A percentile compares a stretch with the other conserved stretches of the same genome.
phyloP scores from a whole-genome alignment of 495 filamentous ascomycete species.

The Hypoxylon intermedium region DNA sequence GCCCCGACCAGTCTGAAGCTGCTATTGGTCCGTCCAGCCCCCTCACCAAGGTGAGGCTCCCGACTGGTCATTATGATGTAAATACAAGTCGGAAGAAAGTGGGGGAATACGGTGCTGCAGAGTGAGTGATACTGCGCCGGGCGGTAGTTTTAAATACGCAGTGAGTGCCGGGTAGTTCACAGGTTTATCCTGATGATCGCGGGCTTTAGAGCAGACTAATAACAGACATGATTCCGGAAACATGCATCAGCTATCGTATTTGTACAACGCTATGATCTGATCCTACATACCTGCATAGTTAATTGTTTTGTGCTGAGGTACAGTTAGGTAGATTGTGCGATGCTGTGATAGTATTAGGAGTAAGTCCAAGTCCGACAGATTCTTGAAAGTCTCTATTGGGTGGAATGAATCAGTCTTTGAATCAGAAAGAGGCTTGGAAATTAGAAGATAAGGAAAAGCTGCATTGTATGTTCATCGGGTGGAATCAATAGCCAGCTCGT shows the following conservation, averaged over 20 bases:
- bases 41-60: constrained; percentile 21
- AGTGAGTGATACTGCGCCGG: not conserved
- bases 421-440: too few species aligned
- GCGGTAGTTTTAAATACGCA: not conserved
- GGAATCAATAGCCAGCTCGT: too few species aligned
- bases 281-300: constrained; percentile 9
- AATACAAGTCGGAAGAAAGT: constrained; percentile 15
- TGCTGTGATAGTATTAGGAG: not conserved
- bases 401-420: too few species aligned
- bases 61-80: constrained; percentile 27
- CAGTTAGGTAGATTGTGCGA: too few species aligned
- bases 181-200: not conserved
- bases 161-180: not conserved
- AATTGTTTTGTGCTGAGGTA: too few species aligned
- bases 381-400: too few species aligned
- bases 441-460: too few species aligned
- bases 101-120: not conserved
- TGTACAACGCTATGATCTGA: constrained; percentile 17
- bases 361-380: too few species aligned
- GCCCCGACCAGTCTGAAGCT: constrained; percentile 13
- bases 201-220: too few species aligned
- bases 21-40: constrained; percentile 7
- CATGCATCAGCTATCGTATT: constrained; percentile 4
- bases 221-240: too few species aligned
- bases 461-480: too few species aligned